Conservation (phyloP, 495 filamentous ascomycete genomes). For the Aeminium ludgeri region DNA sequence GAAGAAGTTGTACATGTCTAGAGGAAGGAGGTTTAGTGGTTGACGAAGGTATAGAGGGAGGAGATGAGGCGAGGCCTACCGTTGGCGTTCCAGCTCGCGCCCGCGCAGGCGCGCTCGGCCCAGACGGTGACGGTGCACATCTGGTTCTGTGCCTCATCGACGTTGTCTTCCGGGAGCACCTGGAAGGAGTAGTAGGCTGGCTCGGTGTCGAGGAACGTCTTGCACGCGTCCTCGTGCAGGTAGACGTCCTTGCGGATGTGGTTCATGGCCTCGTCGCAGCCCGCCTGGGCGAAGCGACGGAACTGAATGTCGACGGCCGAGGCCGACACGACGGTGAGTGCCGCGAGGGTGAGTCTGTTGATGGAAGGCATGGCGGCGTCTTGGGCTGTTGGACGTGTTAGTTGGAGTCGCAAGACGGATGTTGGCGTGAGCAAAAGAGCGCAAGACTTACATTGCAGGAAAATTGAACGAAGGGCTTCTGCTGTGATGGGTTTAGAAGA, state of each 20-base stretch:
- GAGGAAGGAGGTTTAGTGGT: too few species aligned
- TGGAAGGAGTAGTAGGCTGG: slow-evolving; percentile 5
- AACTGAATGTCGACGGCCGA: slow-evolving; percentile 4
- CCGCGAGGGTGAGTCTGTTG: not conserved
- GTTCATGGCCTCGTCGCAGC: not conserved
- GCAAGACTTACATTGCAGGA: too few species aligned
- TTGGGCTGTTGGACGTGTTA: not conserved
- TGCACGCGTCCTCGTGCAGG: slow-evolving; percentile 4
- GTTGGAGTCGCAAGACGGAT: not conserved
- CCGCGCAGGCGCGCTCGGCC: slow-evolving; percentile 1
- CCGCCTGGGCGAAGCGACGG: slow-evolving; percentile 4
- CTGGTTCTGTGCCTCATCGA: slow-evolving; percentile 1
- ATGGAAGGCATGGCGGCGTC: slow-evolving; percentile 1
- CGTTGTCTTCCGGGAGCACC: not conserved
- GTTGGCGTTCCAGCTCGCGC: too few species aligned
- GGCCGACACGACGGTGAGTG: not conserved
- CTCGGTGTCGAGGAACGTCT: slow-evolving; percentile 6
- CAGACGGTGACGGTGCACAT: not conserved
- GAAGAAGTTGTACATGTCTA: too few species aligned
- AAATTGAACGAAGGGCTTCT: too few species aligned
- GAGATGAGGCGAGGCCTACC: too few species aligned
- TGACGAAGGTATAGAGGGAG: too few species aligned
- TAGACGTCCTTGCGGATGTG: slow-evolving; percentile 6
- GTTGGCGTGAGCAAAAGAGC: too few species aligned
- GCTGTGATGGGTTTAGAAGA: too few species aligned